phyloP scores from a whole-genome alignment of 768 basidiomycete species.

The Rhodotorula taiwanensis region DNA sequence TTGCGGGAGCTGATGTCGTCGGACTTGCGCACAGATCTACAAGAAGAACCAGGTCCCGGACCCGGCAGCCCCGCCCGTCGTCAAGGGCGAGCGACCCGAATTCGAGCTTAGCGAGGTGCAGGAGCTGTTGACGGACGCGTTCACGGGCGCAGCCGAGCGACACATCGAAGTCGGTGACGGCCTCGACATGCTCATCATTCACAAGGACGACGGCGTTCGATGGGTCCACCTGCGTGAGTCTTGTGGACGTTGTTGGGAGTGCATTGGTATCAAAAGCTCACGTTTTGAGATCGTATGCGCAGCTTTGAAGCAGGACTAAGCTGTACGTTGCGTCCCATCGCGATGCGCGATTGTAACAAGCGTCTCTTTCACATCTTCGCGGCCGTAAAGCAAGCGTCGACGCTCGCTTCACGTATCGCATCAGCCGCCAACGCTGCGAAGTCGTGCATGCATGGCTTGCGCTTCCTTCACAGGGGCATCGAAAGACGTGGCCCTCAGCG shows the following conservation, averaged over 20 bases:
- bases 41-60: conserved; percentile 88
- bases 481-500: too few relatives aligned
- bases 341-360: too few relatives aligned
- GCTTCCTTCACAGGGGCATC: too few relatives aligned
- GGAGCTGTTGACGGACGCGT: conserved; percentile 85
- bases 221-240: conserved; percentile 17
- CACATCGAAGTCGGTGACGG: conserved; percentile 99
- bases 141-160: conserved; percentile 93
- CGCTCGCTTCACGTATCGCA: too few relatives aligned
- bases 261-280: too few relatives aligned
- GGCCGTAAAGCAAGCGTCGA: too few relatives aligned
- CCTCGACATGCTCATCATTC: conserved; percentile 52
- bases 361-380: too few relatives aligned
- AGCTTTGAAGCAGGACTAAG: conserved; percentile 1
- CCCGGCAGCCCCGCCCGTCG: conserved; percentile 57
- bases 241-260: neutral
- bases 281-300: too few relatives aligned
- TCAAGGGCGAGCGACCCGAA: conserved; percentile 55
- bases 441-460: too few relatives aligned
- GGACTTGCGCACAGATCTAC: conserved; percentile 81
- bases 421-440: too few relatives aligned
- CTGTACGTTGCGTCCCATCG: too few relatives aligned
- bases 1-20: too few relatives aligned
- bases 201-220: conserved; percentile 14
- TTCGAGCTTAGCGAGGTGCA: conserved; percentile 74